Percentiles rank a stretch among this genome's conserved stretches.
Conservation (phyloP, 2,329 filamentous ascomycete genomes). For the Xylariaceae sp. region DNA sequence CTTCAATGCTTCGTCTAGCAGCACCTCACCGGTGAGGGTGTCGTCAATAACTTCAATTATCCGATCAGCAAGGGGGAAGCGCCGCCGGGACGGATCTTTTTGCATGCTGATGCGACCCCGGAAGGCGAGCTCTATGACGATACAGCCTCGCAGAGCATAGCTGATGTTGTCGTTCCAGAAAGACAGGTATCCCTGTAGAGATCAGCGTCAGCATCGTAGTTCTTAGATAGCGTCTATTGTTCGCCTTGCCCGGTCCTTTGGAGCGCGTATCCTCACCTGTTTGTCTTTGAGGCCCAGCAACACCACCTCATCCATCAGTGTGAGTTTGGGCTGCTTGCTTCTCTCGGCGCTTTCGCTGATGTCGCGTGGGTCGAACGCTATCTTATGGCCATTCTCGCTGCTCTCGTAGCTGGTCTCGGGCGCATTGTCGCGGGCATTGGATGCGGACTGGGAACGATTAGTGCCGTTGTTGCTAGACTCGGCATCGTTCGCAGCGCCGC, state of each 20-base stretch:
- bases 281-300: conserved; percentile 96
- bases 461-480: conserved; percentile 52
- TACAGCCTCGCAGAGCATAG: conserved; percentile 94
- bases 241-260: background rate
- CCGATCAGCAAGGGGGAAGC: conserved; percentile 88
- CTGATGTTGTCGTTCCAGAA: conserved; percentile 99
- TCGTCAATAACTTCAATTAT: conserved; percentile 97
- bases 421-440: conserved; percentile 50
- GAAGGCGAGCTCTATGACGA: conserved; percentile 96
- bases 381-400: conserved; percentile 95
- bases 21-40: conserved; percentile 90
- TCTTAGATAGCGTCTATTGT: background rate
- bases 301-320: conserved; percentile 96
- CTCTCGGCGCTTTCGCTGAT: conserved; percentile 95
- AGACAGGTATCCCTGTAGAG: conserved; percentile 80
- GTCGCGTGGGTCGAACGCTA: conserved; percentile 94
- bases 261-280: conserved; percentile 62
- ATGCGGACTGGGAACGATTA: conserved; percentile 55
- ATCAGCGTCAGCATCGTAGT: conserved; percentile 18
- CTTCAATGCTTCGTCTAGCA: conserved; percentile 95
- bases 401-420: conserved; percentile 84
- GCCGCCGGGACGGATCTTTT: conserved; percentile 85
- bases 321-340: conserved; percentile 96
- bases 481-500: conserved; percentile 50
- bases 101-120: conserved; percentile 97